phyloP scores from a whole-genome alignment of 202 grass and related monocot species.

The Carex arenaria region DNA sequence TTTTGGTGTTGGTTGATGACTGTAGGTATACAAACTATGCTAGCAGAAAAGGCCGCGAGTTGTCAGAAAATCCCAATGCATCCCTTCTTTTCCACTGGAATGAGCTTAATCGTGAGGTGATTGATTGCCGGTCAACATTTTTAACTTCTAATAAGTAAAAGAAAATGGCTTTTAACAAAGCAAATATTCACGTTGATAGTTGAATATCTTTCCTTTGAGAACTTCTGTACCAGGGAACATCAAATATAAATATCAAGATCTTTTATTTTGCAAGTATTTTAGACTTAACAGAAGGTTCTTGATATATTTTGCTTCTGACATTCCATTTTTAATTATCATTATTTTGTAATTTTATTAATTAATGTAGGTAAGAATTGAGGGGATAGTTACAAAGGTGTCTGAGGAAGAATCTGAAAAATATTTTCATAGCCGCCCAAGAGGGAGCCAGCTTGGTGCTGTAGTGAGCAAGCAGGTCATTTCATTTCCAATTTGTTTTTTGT shows the following conservation, averaged over 20 bases:
- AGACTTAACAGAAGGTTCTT: not conserved
- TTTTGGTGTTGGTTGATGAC: conserved; percentile 11
- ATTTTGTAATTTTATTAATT: conserved; percentile 10
- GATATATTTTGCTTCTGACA: not conserved
- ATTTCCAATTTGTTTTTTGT: not conserved
- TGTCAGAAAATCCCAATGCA: conserved; percentile 72
- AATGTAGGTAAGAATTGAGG: conserved; percentile 76
- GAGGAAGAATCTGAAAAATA: conserved; percentile 61
- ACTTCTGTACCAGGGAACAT: not conserved
- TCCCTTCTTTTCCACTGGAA: conserved; percentile 96
- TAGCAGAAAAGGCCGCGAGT: conserved; percentile 65
- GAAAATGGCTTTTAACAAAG: not conserved
- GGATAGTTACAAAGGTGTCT: conserved; percentile 35
- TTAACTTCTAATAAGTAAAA: not conserved
- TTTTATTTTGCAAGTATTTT: not conserved
- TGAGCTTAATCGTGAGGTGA: conserved; percentile 82
- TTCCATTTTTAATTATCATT: not conserved
- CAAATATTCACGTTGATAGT: not conserved
- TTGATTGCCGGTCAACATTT: not conserved
- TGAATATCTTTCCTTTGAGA: not conserved
- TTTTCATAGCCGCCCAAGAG: conserved; percentile 74
- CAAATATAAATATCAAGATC: not conserved
- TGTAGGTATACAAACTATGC: conserved; percentile 92
- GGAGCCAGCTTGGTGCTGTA: conserved; percentile 86
- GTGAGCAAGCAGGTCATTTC: conserved; percentile 86